These are phyloP conservation scores for Auriculariales sp. DNA, from an alignment of 768 basidiomycete genomes.

Conservation along the genomic window DNA sequence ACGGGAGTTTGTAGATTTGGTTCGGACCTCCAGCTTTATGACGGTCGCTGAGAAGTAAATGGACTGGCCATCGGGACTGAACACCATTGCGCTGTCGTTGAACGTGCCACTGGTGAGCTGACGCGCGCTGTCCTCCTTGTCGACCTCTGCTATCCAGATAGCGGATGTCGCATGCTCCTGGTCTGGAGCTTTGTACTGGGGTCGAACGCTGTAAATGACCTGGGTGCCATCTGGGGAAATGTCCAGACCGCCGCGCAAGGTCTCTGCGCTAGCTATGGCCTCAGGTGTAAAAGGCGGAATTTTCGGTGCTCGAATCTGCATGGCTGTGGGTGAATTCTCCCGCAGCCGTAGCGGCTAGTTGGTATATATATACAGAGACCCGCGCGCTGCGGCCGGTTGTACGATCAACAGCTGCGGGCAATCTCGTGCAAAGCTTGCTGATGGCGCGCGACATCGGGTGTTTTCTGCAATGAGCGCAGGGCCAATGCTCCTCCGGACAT, in stretches of 20 bases:
- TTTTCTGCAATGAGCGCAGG: too few species aligned
- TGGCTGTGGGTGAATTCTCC: too few species aligned
- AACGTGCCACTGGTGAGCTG: constrained; percentile 6
- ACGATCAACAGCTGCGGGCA: too few species aligned
- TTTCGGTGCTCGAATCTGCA: too few species aligned
- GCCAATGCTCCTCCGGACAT: too few species aligned
- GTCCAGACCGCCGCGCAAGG: not conserved
- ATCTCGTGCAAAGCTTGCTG: too few species aligned
- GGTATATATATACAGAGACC: too few species aligned
- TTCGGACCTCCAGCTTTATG: constrained; percentile 1
- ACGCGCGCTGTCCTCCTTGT: constrained; percentile 3
- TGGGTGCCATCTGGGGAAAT: constrained; percentile 5
- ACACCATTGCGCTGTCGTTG: constrained; percentile 1
- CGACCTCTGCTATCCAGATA: constrained; percentile 4
- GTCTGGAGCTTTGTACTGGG: not conserved
- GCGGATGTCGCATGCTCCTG: not conserved
- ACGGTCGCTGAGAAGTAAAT: constrained; percentile 6
- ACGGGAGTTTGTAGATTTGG: constrained; percentile 2
- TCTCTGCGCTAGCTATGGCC: too few species aligned
- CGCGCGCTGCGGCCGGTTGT: too few species aligned
- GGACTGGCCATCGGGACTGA: not conserved
- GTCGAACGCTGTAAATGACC: constrained; percentile 1
- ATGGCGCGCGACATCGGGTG: too few species aligned
- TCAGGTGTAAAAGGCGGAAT: too few species aligned
- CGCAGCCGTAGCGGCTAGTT: too few species aligned